Conservation (phyloP, 257 asterid genomes). For the Rehmannia glutinosa region DNA sequence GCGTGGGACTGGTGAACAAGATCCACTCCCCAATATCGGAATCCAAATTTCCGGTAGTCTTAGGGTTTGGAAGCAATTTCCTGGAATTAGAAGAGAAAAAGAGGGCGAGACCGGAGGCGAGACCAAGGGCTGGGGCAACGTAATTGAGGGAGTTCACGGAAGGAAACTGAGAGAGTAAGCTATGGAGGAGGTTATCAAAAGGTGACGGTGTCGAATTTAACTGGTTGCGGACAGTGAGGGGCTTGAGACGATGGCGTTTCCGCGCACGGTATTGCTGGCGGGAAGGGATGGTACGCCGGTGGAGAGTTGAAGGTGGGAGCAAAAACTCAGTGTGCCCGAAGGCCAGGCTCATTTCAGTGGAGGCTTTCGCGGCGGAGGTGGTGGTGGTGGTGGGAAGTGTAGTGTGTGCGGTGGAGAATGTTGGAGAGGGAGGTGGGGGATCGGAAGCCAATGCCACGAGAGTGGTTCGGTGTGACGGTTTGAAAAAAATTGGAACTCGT, state of each 20-base stretch:
- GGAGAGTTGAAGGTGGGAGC: slow-evolving; percentile 21
- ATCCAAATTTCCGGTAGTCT: neutral
- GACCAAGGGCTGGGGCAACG: slow-evolving; percentile 64
- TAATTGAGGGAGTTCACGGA: slow-evolving; percentile 41
- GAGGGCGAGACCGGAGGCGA: slow-evolving; percentile 68
- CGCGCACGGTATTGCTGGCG: slow-evolving; percentile 41
- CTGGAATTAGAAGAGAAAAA: slow-evolving; percentile 31
- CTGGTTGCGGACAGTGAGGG: slow-evolving; percentile 23
- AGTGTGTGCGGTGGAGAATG: slow-evolving; percentile 11
- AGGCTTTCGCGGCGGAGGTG: slow-evolving; percentile 16
- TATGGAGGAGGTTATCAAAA: slow-evolving; percentile 41
- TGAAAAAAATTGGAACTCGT: neutral
- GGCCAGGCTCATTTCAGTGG: slow-evolving; percentile 41
- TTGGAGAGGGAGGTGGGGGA: slow-evolving; percentile 8
- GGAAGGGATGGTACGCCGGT: slow-evolving; percentile 26
- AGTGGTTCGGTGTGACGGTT: slow-evolving; percentile 29
- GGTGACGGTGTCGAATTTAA: slow-evolving; percentile 32
- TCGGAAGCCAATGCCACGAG: slow-evolving; percentile 9
- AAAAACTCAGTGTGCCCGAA: slow-evolving; percentile 17
- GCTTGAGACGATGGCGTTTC: slow-evolving; percentile 64
- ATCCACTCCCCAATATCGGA: slow-evolving; percentile 74
- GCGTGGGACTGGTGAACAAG: slow-evolving; percentile 77
- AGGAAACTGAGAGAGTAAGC: slow-evolving; percentile 50
- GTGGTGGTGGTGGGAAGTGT: slow-evolving; percentile 10
- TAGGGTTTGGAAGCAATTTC: slow-evolving; percentile 16